Conservation (phyloP, 495 filamentous ascomycete genomes). For the Aspergillus saccharolyticus region DNA sequence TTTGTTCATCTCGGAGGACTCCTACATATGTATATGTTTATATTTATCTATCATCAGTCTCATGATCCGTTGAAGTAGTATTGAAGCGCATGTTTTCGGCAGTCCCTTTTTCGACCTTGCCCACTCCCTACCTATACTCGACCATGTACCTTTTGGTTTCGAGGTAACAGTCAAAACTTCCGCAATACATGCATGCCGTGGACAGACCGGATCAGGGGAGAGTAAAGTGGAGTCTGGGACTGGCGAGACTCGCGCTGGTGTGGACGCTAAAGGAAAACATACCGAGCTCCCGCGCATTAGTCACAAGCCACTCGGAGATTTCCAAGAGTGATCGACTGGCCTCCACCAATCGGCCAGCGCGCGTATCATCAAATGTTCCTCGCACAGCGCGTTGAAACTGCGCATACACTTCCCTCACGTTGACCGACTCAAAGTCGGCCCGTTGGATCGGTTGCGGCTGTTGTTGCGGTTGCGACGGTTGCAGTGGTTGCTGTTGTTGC, state of each 20-base stretch:
- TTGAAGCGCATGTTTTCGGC: background rate
- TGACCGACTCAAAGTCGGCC: slow-evolving; percentile 29
- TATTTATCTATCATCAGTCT: slow-evolving; percentile 32
- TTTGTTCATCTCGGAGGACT: slow-evolving; percentile 69
- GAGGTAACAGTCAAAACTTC: background rate
- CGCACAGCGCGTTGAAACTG: slow-evolving; percentile 70
- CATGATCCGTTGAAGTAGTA: background rate
- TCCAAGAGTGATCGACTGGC: slow-evolving; percentile 68
- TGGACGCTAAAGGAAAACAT: slow-evolving; percentile 37
- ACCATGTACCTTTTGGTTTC: background rate
- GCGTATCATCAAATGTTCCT: slow-evolving; percentile 69
- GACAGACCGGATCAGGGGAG: background rate
- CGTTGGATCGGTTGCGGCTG: slow-evolving; percentile 40
- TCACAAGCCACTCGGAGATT: slow-evolving; percentile 81
- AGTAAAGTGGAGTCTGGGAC: slow-evolving; percentile 3
- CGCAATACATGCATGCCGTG: slow-evolving; percentile 2
- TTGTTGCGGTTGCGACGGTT: slow-evolving; percentile 32
- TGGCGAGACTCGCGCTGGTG: background rate
- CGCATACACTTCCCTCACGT: slow-evolving; percentile 60
- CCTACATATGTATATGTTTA: slow-evolving; percentile 48
- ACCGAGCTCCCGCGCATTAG: slow-evolving; percentile 81
- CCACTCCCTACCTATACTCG: background rate
- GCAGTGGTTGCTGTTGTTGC: slow-evolving; percentile 34
- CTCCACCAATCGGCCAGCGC: slow-evolving; percentile 64
- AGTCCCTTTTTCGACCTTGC: background rate